Base-by-base conservation (phyloP, 108 stramenopile species). In the Nitzschia putrida region DNA sequence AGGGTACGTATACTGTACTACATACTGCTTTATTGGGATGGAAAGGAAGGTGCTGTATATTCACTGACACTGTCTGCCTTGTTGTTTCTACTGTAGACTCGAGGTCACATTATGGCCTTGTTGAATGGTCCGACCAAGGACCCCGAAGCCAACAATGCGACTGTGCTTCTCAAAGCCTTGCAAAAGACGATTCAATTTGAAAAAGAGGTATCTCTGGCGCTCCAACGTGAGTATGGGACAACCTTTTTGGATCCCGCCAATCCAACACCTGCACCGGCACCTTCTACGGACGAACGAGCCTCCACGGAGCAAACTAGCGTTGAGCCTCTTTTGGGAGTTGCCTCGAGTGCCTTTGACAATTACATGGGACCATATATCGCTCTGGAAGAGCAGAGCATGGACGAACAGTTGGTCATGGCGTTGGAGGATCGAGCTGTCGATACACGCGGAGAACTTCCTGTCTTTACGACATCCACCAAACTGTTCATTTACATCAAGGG, bases 401-500 rank as follows among this genome's bases (percentile, higher is more conserved):
- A 93, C 51, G 98, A 98, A 64, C 87, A 90, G 71, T 78, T 94
- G 44, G 78, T 73, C 41, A 77, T 85, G 45, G 85, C 83, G 18
- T 54, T 81, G 50, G 82, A 80, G 50, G 90, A 95, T 53, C 78
- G 82, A 43, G 88, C 88, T 12, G 94, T 93, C n/a, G 97, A 97
- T 65, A 85, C 86, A 21, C 88, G 95, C 43, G 93, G 95, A 22
- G 95, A 93, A 53, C 81, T 92, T 6, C 95, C 94, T 11, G 95
- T 98, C n/a, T 97, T 97, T 66, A 90, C 87, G 8, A 91, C 91
- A 11, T 91, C 96, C 29, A 92, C 95, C 14, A 89, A 85, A 56
- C 76, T 98, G 12, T 98, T 99, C 66, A 90, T 97, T 55, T 97
- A 97, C 83, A 96, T 99, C 77, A 98, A 97, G 77, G 95, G 91